phyloP scores from a whole-genome alignment of 2,329 filamentous ascomycete species.

The Didymella lethalis region DNA sequence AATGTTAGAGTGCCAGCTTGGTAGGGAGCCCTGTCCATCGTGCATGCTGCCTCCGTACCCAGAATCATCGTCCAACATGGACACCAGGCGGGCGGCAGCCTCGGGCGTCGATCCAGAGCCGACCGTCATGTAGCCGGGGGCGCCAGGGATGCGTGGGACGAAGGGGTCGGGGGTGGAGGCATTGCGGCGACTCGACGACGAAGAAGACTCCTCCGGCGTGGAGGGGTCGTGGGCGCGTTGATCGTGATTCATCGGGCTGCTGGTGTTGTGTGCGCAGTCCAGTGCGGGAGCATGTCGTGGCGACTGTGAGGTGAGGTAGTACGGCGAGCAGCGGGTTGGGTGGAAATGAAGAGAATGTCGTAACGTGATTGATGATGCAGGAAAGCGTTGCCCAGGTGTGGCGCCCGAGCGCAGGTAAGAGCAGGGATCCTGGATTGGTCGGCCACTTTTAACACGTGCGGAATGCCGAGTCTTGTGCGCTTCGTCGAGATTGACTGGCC shows the following conservation, averaged over 20 bases:
- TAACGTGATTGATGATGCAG: constrained; percentile 31
- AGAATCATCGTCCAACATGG: constrained; percentile 84
- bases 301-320: constrained; percentile 21
- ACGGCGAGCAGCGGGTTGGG: constrained; percentile 20
- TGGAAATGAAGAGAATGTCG: constrained; percentile 22
- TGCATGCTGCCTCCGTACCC: constrained; percentile 86
- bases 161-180: constrained; percentile 35
- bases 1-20: constrained; percentile 63
- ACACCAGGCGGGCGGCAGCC: constrained; percentile 80
- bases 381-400: constrained; percentile 9
- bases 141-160: constrained; percentile 35
- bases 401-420: constrained; percentile 15
- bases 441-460: constrained; percentile 19
- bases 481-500: neutral
- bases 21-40: constrained; percentile 64
- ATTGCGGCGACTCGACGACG: constrained; percentile 35
- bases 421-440: constrained; percentile 16
- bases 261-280: constrained; percentile 26
- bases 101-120: constrained; percentile 82
- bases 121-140: constrained; percentile 84
- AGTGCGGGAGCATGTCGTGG: constrained; percentile 44
- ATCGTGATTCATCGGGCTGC: constrained; percentile 41
- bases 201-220: constrained; percentile 35
- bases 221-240: constrained; percentile 32
- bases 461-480: constrained; percentile 1